Percentiles rank a stretch among this genome's conserved stretches.
phyloP scores from a whole-genome alignment of 2,329 filamentous ascomycete genomes.

The Colletotrichum sojae region DNA sequence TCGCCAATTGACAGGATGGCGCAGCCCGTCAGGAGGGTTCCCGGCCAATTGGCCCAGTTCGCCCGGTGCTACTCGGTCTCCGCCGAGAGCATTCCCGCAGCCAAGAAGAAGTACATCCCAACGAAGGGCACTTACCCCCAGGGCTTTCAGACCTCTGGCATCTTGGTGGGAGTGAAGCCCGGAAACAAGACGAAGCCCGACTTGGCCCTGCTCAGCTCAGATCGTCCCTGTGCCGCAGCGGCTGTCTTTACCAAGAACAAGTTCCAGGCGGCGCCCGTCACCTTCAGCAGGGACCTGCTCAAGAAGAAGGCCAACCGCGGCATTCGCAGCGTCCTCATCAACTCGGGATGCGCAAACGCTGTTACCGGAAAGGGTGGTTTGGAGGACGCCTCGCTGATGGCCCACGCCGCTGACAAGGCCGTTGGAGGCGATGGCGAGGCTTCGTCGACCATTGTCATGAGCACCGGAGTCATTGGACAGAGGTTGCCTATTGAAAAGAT shows the following conservation, averaged over 20 bases:
- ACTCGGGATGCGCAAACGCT: slow-evolving; percentile 97
- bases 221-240: slow-evolving; percentile 86
- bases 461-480: slow-evolving; percentile 97
- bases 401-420: slow-evolving; percentile 78
- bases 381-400: slow-evolving; percentile 91
- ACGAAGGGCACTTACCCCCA: slow-evolving; percentile 88
- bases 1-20: slow-evolving; percentile 35
- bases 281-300: slow-evolving; percentile 82
- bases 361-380: slow-evolving; percentile 93
- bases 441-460: slow-evolving; percentile 91
- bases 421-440: slow-evolving; percentile 59
- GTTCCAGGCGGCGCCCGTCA: slow-evolving; percentile 96
- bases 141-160: slow-evolving; percentile 89
- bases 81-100: slow-evolving; percentile 75
- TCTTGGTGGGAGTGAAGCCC: slow-evolving; percentile 93
- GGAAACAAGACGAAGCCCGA: slow-evolving; percentile 93
- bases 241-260: slow-evolving; percentile 98
- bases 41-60: slow-evolving; percentile 40
- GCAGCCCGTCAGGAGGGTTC: slow-evolving; percentile 39
- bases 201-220: slow-evolving; percentile 88
- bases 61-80: slow-evolving; percentile 72
- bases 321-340: slow-evolving; percentile 87
- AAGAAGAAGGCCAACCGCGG: slow-evolving; percentile 76
- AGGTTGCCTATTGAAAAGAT: slow-evolving; percentile 94
- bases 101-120: slow-evolving; percentile 93